Conservation (phyloP, 306 rosid genomes). For the Inga laurina region DNA sequence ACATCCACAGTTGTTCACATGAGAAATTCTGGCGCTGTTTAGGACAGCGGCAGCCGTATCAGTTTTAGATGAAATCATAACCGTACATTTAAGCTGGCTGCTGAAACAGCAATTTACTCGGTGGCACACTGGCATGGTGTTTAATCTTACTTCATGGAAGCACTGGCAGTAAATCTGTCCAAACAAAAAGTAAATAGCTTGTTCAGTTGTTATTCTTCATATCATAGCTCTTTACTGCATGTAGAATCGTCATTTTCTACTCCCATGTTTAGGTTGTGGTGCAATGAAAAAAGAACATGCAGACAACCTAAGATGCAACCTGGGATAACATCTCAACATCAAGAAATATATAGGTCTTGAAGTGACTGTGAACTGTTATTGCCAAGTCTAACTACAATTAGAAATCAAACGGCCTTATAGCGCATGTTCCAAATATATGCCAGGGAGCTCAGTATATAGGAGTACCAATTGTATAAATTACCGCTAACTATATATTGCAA, state of each 20-base stretch:
- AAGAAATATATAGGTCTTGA: not conserved
- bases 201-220: not conserved
- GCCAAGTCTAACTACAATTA: not conserved
- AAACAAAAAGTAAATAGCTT: constrained; percentile 7
- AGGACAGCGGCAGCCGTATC: constrained; percentile 16
- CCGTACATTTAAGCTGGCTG: constrained; percentile 29
- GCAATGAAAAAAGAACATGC: not conserved
- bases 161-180: constrained; percentile 35
- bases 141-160: not conserved
- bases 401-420: not conserved
- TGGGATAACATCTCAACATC: not conserved
- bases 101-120: not conserved
- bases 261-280: not conserved
- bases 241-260: not conserved
- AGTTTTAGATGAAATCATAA: not conserved
- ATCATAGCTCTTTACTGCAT: not conserved
- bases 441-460: not conserved
- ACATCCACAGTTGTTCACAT: constrained; percentile 19
- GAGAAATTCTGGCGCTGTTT: constrained; percentile 17
- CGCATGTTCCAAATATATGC: not conserved
- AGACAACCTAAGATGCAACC: constrained; percentile 4
- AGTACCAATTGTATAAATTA: not conserved
- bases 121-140: not conserved
- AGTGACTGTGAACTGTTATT: not conserved
- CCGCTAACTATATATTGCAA: not conserved